Base-by-base conservation (phyloP, 495 filamentous ascomycete genomes). In the Schizothecium vesticola region DNA sequence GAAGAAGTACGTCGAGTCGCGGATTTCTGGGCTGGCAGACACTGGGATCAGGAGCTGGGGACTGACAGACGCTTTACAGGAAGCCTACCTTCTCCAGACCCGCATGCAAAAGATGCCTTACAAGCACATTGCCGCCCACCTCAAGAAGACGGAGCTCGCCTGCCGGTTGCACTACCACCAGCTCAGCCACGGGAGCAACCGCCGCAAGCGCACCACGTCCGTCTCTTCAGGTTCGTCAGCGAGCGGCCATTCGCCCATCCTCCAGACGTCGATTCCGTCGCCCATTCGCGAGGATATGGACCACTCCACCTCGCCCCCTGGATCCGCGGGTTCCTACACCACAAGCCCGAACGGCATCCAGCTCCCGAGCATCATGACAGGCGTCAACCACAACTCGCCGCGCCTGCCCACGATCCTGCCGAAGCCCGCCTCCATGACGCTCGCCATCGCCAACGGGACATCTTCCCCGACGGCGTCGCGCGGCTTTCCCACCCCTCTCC, bases 141-240 rank as follows among this genome's bases (percentile, higher is more conserved):
- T 94, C 69, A 92, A 92, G 78, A 94, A 94, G 82, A 94, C 91
- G 5, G 91, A 94, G 81, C 80, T 94, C 67, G 91, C 91, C 63
- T 94, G 91, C 78, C 91, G 91, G 63, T 86, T 94, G 56, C 91
- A 94, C 74, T 94, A 91, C 74, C 91, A 94, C 70, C 91, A 94
- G 70, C 85, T 93, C 56, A 92, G 89, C 71, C 92, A 93, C 73
- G 91, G 91, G 64, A 91, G 85, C 80, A 92, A 89, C 77, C 86
- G 88, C 63, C 88, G 89, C 73, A 88, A 89, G 79, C 84, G 89
- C 33, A 88, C 87, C 55, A 82, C 83, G 33, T 90, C 88, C 23
- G 76, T 88, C 13, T 86, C 88, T 13, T 90, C 87, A 0, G 79
- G 79, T n/a, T 85, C 83, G 19, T 83, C 81, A 22, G 73, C 74